Evolutionary conservation across 2,329 filamentous ascomycete species (phyloP).

Genomic region (Pseudogymnoascus sp.): DNA sequence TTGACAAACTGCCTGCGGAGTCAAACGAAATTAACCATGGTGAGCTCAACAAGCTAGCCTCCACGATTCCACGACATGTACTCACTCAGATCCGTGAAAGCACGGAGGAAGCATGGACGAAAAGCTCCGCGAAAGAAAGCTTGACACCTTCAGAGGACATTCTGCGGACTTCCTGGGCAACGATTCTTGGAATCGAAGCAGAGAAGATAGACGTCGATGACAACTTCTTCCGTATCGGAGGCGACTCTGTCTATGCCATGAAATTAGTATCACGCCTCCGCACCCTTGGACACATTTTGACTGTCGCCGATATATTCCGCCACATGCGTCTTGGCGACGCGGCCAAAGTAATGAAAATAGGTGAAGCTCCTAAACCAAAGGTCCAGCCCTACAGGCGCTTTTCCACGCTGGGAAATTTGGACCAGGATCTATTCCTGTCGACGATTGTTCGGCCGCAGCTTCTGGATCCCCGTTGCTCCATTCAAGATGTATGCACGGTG

Average conservation of each 20-base stretch:
- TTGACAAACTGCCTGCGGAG: conserved; percentile 34
- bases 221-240: conserved; percentile 37
- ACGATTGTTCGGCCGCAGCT: conserved; percentile 34
- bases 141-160: conserved; percentile 34
- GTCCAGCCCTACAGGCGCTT: conserved; percentile 31
- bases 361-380: conserved; percentile 21
- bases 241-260: conserved; percentile 36
- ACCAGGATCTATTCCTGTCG: conserved; percentile 31
- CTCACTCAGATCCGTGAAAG: conserved; percentile 24
- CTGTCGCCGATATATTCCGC: conserved; percentile 39
- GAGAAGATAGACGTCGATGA: conserved; percentile 30
- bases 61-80: conserved; percentile 21
- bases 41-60: conserved; percentile 29
- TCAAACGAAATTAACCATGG: conserved; percentile 31
- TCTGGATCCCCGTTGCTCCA: conserved; percentile 32
- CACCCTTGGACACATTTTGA: conserved; percentile 30
- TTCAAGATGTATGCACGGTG: conserved; percentile 35
- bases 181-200: conserved; percentile 25
- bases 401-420: conserved; percentile 30
- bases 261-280: conserved; percentile 39
- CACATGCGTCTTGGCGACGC: conserved; percentile 26
- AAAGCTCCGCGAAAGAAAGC: conserved; percentile 25
- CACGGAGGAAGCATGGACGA: conserved; percentile 32
- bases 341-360: conserved; percentile 31
- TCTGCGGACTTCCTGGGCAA: conserved; percentile 30